Conservation (phyloP, 2,329 filamentous ascomycete species). For the Alternaria hordeiaustralica region DNA sequence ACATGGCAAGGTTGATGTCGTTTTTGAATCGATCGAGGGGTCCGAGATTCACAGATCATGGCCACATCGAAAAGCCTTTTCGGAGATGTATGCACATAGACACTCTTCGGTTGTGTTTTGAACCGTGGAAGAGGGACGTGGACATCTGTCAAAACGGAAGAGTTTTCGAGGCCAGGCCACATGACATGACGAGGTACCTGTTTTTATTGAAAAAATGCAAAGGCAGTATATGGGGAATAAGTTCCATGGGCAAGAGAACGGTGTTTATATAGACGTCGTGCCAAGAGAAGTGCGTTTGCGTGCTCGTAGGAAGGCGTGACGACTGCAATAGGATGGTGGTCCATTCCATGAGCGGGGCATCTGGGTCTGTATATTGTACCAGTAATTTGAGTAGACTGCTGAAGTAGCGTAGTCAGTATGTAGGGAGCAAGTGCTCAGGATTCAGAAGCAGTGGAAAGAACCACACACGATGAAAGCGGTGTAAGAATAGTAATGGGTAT, state of each 20-base stretch:
- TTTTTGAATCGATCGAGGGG: neutral
- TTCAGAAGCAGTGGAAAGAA: neutral
- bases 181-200: too few species aligned
- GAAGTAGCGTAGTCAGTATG: neutral
- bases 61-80: fast-evolving
- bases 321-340: fast-evolving
- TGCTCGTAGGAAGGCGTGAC: fast-evolving
- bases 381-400: neutral
- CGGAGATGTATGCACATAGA: neutral
- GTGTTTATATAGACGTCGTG: neutral
- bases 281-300: neutral
- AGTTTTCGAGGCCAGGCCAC: neutral
- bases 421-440: neutral
- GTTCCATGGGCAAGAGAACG: fast-evolving
- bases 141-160: neutral
- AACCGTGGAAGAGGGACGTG: fast-evolving
- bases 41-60: neutral
- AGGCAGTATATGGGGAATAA: neutral
- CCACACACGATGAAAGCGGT: neutral
- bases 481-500: neutral
- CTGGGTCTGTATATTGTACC: neutral
- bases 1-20: neutral
- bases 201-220: neutral
- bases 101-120: neutral
- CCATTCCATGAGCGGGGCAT: neutral